phyloP scores from a whole-genome alignment of 805 yeast genomes.

The Zygoascus flipseniorum region DNA sequence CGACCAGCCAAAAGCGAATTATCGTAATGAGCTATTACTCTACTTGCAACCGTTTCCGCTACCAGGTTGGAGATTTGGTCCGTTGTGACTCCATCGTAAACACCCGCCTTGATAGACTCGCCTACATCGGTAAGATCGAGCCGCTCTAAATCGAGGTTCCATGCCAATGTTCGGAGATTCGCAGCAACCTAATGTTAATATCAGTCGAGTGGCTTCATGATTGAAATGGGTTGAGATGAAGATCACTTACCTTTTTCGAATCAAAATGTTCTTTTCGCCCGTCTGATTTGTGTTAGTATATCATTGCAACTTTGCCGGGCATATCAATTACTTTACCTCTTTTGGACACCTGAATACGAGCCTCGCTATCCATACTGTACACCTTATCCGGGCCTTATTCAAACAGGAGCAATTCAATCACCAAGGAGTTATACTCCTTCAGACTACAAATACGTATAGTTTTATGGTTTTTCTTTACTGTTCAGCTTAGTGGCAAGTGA shows the following conservation, averaged over 20 bases:
- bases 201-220: not conserved
- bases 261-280: conserved; percentile 1
- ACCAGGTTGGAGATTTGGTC: conserved; percentile 76
- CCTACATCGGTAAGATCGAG: not conserved
- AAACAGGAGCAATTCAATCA: too few relatives aligned
- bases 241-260: not conserved
- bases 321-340: not conserved
- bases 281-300: not conserved
- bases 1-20: conserved; percentile 93
- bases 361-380: not conserved
- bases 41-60: conserved; percentile 95
- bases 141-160: not conserved
- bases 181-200: not conserved
- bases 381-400: too few relatives aligned
- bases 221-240: too few relatives aligned
- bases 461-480: too few relatives aligned
- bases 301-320: not conserved
- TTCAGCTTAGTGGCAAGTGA: too few relatives aligned
- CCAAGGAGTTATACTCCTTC: too few relatives aligned
- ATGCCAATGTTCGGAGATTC: not conserved
- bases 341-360: not conserved
- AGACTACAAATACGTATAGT: too few relatives aligned
- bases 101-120: conserved; percentile 48
- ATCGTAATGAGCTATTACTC: conserved; percentile 98
- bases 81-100: conserved; percentile 94